Conservation (phyloP, 805 yeast species). For the Candida sithepensis region DNA sequence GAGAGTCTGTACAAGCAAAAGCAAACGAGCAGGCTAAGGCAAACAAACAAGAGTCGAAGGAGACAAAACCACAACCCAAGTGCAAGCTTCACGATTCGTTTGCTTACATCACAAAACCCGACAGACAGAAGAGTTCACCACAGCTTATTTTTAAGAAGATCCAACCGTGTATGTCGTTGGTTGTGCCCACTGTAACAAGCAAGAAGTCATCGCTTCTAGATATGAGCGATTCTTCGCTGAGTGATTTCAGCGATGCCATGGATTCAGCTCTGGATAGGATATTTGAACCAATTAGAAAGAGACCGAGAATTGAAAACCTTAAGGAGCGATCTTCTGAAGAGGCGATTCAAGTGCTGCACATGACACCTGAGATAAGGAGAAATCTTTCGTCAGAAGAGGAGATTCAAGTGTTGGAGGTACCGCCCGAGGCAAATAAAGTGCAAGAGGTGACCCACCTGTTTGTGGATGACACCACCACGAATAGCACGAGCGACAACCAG, state of each 20-base stretch:
- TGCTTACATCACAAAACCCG: too few relatives aligned
- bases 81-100: too few relatives aligned
- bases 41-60: not conserved
- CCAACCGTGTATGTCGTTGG: not conserved
- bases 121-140: too few relatives aligned
- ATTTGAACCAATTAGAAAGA: conserved; percentile 1
- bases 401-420: not conserved
- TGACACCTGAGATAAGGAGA: too few relatives aligned
- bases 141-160: not conserved
- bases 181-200: not conserved
- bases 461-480: not conserved
- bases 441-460: too few relatives aligned
- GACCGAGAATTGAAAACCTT: not conserved
- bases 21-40: not conserved
- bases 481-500: not conserved
- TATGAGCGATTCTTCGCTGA: not conserved
- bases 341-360: too few relatives aligned
- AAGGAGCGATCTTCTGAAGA: not conserved
- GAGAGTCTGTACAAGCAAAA: conserved; percentile 10
- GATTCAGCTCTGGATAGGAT: not conserved
- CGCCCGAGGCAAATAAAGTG: not conserved
- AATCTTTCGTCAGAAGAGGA: not conserved
- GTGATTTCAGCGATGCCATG: conserved; percentile 1
- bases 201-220: not conserved
- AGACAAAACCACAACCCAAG: not conserved